Evolutionary conservation across 208 protist species (phyloP).

Genomic region (Crithidia expoeki): DNA sequence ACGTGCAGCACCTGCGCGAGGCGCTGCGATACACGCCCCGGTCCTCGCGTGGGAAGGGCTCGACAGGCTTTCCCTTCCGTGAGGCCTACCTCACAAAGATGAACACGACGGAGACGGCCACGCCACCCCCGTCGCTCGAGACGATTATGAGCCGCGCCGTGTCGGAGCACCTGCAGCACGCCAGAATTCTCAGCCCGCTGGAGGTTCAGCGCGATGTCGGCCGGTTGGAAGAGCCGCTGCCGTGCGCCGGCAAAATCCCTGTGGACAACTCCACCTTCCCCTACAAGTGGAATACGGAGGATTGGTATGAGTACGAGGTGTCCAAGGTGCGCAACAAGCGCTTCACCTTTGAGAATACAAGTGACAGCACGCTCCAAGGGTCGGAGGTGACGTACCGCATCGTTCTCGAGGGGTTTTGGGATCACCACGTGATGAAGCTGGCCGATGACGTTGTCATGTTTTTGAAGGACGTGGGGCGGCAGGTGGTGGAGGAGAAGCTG

Average conservation of each 20-base stretch:
- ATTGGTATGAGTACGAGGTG: constrained; percentile 93
- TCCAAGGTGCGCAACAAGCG: constrained; percentile 84
- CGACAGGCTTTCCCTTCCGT: constrained; percentile 80
- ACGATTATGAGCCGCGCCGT: constrained; percentile 80
- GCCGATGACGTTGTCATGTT: constrained; percentile 89
- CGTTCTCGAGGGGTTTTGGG: constrained; percentile 86
- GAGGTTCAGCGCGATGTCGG: constrained; percentile 85
- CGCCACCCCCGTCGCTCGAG: constrained; percentile 43
- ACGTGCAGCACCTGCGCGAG: constrained; percentile 77
- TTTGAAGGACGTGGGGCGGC: constrained; percentile 78
- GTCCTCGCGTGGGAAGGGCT: constrained; percentile 58
- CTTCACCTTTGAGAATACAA: constrained; percentile 86
- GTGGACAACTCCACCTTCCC: constrained; percentile 67
- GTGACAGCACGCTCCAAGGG: constrained; percentile 46
- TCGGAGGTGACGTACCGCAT: constrained; percentile 88
- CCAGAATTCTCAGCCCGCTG: constrained; percentile 56
- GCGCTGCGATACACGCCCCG: constrained; percentile 53
- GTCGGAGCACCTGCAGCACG: constrained; percentile 54
- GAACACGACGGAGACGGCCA: constrained; percentile 34
- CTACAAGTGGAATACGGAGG: constrained; percentile 85
- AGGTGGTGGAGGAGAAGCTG: constrained; percentile 83
- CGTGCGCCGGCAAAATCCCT: constrained; percentile 73
- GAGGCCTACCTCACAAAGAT: constrained; percentile 88
- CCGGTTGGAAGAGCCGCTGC: constrained; percentile 56
- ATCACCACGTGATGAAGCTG: constrained; percentile 89